Evolutionary conservation across 805 yeast genomes (phyloP).

Genomic region (Metschnikowia aberdeeniae): DNA sequence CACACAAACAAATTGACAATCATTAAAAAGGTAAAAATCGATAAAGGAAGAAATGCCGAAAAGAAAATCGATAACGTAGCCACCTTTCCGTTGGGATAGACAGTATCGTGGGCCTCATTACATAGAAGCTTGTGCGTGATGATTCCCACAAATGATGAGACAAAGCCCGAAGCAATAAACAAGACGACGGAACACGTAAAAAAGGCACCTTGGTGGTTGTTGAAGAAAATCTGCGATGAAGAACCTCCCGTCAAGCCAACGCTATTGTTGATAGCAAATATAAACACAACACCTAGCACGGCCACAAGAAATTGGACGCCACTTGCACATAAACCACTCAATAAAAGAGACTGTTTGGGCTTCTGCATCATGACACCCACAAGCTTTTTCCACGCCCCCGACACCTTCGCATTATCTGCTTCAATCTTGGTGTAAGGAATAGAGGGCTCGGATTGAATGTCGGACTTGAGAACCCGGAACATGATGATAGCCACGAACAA

Average conservation of each 20-base stretch:
- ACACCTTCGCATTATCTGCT: neutral
- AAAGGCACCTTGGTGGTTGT: constrained; percentile 64
- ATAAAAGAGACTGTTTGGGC: constrained; percentile 45
- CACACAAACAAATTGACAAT: constrained; percentile 66
- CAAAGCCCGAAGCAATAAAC: constrained; percentile 66
- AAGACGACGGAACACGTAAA: constrained; percentile 55
- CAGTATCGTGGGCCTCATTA: constrained; percentile 27
- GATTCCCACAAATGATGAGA: constrained; percentile 71
- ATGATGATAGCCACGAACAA: constrained; percentile 63
- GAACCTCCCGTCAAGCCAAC: constrained; percentile 19
- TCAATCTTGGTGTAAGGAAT: constrained; percentile 11
- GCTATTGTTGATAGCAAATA: constrained; percentile 41
- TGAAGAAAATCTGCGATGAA: constrained; percentile 54
- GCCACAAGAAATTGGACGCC: constrained; percentile 74
- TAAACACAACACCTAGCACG: constrained; percentile 53
- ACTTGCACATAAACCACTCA: constrained; percentile 61
- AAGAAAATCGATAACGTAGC: constrained; percentile 23
- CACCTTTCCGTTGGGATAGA: constrained; percentile 19
- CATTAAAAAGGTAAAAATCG: constrained; percentile 47
- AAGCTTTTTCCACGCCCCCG: constrained; percentile 48
- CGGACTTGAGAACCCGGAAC: constrained; percentile 50
- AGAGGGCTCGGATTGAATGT: constrained; percentile 36
- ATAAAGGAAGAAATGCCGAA: constrained; percentile 43
- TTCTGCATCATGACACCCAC: constrained; percentile 49
- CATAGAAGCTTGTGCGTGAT: constrained; percentile 56